A percentile compares a stretch with the other conserved stretches of the same genome.
Conservation (phyloP, 2,329 filamentous ascomycete species). For the Fusarium decemcellulare region DNA sequence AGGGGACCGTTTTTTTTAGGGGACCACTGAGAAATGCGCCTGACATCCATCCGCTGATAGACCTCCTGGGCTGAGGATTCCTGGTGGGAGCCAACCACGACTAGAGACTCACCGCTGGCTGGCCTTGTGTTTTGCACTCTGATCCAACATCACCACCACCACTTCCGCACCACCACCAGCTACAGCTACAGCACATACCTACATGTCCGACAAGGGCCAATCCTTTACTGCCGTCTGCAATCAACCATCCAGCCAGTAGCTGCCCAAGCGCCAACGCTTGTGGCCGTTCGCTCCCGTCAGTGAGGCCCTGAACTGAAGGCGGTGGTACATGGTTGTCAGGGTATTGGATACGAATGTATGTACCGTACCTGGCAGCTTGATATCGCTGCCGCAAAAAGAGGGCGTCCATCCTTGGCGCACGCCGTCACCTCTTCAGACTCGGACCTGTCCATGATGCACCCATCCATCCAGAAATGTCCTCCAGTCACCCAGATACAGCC, state of each 20-base stretch:
- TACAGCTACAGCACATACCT: constrained; percentile 1
- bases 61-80: constrained; percentile 6
- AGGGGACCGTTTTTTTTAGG: constrained; percentile 36
- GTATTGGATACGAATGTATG: neutral
- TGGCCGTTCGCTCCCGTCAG: constrained; percentile 1
- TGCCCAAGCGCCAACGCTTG: neutral
- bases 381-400: constrained; percentile 28
- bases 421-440: constrained; percentile 22
- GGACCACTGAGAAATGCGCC: constrained; percentile 35
- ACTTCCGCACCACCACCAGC: neutral
- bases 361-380: constrained; percentile 27
- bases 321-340: neutral
- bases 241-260: neutral
- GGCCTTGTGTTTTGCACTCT: neutral
- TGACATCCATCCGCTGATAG: constrained; percentile 24
- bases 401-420: constrained; percentile 30
- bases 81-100: constrained; percentile 9
- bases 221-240: constrained; percentile 24
- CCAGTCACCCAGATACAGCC: constrained; percentile 20
- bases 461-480: constrained; percentile 22
- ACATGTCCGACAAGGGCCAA: constrained; percentile 12
- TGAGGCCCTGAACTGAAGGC: neutral
- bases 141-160: neutral
- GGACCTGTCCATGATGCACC: constrained; percentile 32
- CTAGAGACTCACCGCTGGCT: constrained; percentile 28